These are phyloP conservation scores for Hura crepitans DNA, from an alignment of 441 rosid genomes.

Conservation along the genomic window DNA sequence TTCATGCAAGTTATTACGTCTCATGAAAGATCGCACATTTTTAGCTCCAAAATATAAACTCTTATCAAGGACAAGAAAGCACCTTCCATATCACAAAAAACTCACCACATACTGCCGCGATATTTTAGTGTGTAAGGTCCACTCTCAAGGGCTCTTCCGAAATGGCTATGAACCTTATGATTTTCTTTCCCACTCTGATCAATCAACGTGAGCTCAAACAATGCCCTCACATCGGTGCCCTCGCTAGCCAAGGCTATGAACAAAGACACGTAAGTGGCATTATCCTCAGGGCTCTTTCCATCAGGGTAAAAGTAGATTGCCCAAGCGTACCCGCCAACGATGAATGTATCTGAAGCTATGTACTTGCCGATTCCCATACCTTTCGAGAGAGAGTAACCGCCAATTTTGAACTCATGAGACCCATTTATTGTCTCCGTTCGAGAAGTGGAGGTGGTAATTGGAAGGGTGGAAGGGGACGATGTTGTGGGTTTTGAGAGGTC, in stretches of 20 bases:
- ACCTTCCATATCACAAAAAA: background rate
- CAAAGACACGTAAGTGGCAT: slow-evolving; percentile 68
- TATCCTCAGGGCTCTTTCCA: slow-evolving; percentile 92
- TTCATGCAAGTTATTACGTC: background rate
- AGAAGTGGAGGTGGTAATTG: slow-evolving; percentile 54
- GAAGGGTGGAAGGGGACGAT: slow-evolving; percentile 22
- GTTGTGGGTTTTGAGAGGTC: slow-evolving; percentile 41
- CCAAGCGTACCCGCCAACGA: slow-evolving; percentile 88
- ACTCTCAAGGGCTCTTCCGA: slow-evolving; percentile 83
- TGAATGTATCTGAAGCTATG: slow-evolving; percentile 78
- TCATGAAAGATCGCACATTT: background rate
- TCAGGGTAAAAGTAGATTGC: slow-evolving; percentile 95
- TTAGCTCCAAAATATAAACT: background rate
- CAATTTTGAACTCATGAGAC: slow-evolving; percentile 79
- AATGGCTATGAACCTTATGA: slow-evolving; percentile 95
- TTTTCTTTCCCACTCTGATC: slow-evolving; percentile 90
- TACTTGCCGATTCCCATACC: slow-evolving; percentile 87
- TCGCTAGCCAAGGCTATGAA: slow-evolving; percentile 95
- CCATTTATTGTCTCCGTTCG: slow-evolving; percentile 80
- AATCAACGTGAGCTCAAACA: slow-evolving; percentile 80
- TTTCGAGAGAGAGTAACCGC: slow-evolving; percentile 76
- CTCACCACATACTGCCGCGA: slow-evolving; percentile 99
- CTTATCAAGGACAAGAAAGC: background rate
- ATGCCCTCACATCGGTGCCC: slow-evolving; percentile 87
- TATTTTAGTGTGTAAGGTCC: slow-evolving; percentile 94